Evolutionary conservation across 1,284 basidiomycete species (phyloP).

Genomic region (Pseudozyma hubeiensis): DNA sequence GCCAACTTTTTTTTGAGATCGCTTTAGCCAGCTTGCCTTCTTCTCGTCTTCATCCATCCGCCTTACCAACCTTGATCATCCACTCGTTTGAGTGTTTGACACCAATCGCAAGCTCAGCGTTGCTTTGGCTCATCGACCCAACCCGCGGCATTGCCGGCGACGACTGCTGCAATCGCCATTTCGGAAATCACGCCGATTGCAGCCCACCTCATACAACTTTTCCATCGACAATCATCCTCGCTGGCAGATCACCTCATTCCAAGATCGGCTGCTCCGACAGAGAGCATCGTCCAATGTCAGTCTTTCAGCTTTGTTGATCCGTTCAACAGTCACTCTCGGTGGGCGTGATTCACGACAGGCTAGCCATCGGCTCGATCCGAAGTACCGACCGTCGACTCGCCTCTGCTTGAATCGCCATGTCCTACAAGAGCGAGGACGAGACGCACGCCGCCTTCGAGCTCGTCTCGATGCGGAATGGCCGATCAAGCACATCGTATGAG

Average conservation of each 20-base stretch:
- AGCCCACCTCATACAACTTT: no score
- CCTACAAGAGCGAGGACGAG: constrained; percentile 49
- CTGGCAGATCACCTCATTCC: no score
- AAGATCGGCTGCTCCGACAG: no score
- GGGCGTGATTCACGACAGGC: not conserved
- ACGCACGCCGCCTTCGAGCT: constrained; percentile 46
- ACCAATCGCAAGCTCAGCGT: no score
- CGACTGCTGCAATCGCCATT: no score
- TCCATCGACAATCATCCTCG: no score
- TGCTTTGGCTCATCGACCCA: no score
- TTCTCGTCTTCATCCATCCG: not conserved
- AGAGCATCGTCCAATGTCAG: not conserved
- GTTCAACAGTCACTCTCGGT: not conserved
- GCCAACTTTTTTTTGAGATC: constrained; percentile 2
- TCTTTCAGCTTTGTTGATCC: not conserved
- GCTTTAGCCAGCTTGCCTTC: not conserved
- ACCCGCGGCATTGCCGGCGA: no score
- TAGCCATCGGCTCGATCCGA: not conserved
- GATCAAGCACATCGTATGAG: constrained; percentile 29
- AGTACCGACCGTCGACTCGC: not conserved
- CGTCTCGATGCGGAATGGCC: constrained; percentile 45
- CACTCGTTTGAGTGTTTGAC: no score
- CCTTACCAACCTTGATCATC: no score
- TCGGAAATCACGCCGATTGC: no score
- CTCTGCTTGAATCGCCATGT: constrained; percentile 10